Evolutionary conservation across 257 asterid species (phyloP).

Genomic region (Solanum pinnatisectum): DNA sequence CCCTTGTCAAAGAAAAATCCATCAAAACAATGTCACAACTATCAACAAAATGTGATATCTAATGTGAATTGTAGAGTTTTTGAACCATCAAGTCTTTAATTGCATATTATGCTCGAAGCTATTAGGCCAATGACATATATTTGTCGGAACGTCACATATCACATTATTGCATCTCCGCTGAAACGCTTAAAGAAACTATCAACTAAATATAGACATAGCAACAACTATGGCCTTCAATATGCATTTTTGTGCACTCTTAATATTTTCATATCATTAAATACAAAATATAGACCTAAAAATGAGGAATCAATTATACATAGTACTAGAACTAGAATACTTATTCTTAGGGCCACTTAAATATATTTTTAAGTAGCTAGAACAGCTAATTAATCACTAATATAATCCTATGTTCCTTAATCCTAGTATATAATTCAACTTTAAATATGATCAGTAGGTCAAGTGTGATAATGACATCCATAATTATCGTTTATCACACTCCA

Average conservation of each 20-base stretch:
- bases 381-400: neutral
- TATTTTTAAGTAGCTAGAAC: neutral
- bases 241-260: no score
- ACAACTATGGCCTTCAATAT: no score
- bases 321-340: neutral
- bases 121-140: no score
- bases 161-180: no score
- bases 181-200: no score
- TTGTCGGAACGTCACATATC: no score
- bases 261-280: neutral
- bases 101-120: no score
- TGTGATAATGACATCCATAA: neutral
- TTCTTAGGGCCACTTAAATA: neutral
- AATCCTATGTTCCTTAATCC: conserved; percentile 15
- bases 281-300: neutral
- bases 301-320: neutral
- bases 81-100: no score
- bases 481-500: neutral
- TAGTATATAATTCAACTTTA: neutral
- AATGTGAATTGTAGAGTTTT: no score
- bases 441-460: neutral
- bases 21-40: no score
- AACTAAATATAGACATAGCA: no score
- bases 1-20: neutral
- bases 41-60: no score